A percentile compares a stretch with the other conserved stretches of the same genome.
These are phyloP conservation scores for Fusarium concolor DNA, from an alignment of 2,329 filamentous ascomycete genomes.

Conservation along the genomic window DNA sequence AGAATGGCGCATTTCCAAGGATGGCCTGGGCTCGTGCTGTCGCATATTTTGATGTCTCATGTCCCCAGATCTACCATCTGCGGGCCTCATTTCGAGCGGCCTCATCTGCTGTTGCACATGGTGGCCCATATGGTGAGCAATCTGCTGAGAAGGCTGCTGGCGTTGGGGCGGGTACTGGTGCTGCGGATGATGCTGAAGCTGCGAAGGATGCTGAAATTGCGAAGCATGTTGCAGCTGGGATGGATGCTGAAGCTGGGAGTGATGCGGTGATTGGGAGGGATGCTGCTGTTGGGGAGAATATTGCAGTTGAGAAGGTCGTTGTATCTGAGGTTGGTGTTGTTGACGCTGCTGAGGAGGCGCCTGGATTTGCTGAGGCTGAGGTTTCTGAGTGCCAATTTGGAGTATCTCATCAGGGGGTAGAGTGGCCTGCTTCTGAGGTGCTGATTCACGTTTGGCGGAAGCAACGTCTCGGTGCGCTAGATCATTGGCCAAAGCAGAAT, in stretches of 20 bases:
- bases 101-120: slow-evolving; percentile 31
- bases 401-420: slow-evolving; percentile 39
- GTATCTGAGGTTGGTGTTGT: slow-evolving; percentile 16
- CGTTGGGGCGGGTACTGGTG: slow-evolving; percentile 27
- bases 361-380: slow-evolving; percentile 24
- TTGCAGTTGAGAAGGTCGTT: slow-evolving; percentile 18
- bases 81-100: slow-evolving; percentile 18
- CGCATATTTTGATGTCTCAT: slow-evolving; percentile 24
- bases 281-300: slow-evolving; percentile 16
- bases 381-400: slow-evolving; percentile 27
- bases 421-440: slow-evolving; percentile 60
- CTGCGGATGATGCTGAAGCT: slow-evolving; percentile 13
- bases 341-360: slow-evolving; percentile 24
- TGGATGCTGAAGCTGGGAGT: slow-evolving; percentile 4
- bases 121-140: slow-evolving; percentile 26
- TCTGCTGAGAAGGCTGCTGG: slow-evolving; percentile 31
- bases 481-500: slow-evolving; percentile 77
- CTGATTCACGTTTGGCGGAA: slow-evolving; percentile 62
- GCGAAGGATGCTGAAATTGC: slow-evolving; percentile 13
- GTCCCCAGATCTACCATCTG: slow-evolving; percentile 17
- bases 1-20: slow-evolving; percentile 36
- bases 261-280: slow-evolving; percentile 1
- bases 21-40: slow-evolving; percentile 30
- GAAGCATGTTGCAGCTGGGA: slow-evolving; percentile 21
- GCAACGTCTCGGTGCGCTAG: slow-evolving; percentile 68